phyloP scores from a whole-genome alignment of 352 stramenopile genomes.

The Phytopythium oedochilum region DNA sequence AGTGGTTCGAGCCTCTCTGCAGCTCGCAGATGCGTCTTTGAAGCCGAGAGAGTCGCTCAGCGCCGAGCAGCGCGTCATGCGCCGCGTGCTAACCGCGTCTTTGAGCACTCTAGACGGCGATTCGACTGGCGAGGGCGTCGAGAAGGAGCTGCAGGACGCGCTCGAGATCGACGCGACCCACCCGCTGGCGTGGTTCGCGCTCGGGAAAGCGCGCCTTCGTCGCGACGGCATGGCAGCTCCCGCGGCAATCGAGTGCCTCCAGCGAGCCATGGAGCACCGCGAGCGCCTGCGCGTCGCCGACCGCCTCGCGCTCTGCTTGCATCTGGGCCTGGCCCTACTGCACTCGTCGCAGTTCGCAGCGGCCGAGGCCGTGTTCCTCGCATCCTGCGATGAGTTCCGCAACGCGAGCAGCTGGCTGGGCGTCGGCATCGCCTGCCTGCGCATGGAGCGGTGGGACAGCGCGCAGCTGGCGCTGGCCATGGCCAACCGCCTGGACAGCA shows the following conservation, averaged over 20 bases:
- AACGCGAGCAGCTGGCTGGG: conserved; percentile 75
- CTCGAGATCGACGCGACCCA: conserved; percentile 53
- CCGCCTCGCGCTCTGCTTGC: conserved; percentile 43
- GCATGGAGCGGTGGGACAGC: conserved; percentile 53
- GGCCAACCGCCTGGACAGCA: conserved; percentile 66
- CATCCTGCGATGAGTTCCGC: conserved; percentile 51
- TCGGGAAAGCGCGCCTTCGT: conserved; percentile 39
- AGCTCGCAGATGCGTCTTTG: conserved; percentile 28
- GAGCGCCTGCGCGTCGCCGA: conserved; percentile 18
- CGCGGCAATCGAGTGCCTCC: conserved; percentile 46
- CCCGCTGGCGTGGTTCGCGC: conserved; percentile 49
- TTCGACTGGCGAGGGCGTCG: conserved; percentile 15
- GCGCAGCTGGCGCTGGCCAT: conserved; percentile 64
- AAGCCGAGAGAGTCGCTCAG: conserved; percentile 34
- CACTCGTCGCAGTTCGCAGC: conserved; percentile 55
- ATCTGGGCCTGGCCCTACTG: conserved; percentile 55
- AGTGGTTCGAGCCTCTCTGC: conserved; percentile 26
- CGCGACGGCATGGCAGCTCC: conserved; percentile 32
- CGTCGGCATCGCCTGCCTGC: conserved; percentile 62
- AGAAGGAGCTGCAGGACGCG: conserved; percentile 42
- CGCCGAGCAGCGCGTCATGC: conserved; percentile 39
- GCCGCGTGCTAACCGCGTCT: conserved; percentile 43
- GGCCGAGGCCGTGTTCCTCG: conserved; percentile 52
- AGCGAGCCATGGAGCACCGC: conserved; percentile 35
- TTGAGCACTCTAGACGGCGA: conserved; percentile 24